Evolutionary conservation across 192 early-diverging fungal species (phyloP).

Genomic region (Thamnidium elegans): DNA sequence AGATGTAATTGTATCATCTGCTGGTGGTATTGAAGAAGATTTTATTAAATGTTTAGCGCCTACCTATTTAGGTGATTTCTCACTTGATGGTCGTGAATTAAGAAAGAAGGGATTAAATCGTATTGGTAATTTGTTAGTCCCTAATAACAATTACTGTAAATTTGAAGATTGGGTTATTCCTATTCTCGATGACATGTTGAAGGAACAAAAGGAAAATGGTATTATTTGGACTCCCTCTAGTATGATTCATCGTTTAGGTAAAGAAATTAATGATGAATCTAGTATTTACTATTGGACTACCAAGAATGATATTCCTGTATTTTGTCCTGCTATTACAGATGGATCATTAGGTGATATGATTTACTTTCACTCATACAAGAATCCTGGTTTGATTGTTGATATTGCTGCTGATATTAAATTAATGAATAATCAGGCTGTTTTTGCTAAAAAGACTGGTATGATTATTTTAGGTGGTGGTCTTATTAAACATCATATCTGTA

Average conservation of each 20-base stretch:
- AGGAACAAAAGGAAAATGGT: slow-evolving; percentile 84
- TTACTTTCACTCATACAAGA: slow-evolving; percentile 97
- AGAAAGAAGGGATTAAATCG: slow-evolving; percentile 91
- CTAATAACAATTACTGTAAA: slow-evolving; percentile 98
- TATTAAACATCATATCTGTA: slow-evolving; percentile 98
- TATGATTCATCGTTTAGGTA: slow-evolving; percentile 83
- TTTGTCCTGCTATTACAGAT: slow-evolving; percentile 96
- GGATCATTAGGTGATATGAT: slow-evolving; percentile 99
- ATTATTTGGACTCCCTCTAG: slow-evolving; percentile 90
- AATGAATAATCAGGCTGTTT: slow-evolving; percentile 93
- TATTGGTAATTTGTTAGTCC: slow-evolving; percentile 95
- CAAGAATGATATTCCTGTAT: slow-evolving; percentile 95
- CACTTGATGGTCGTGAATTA: slow-evolving; percentile 70
- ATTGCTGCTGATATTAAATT: slow-evolving; percentile 87
- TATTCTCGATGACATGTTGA: slow-evolving; percentile 87
- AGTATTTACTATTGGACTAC: slow-evolving; percentile 93
- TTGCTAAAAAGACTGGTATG: slow-evolving; percentile 94
- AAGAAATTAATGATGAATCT: slow-evolving; percentile 83
- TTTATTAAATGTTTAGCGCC: slow-evolving; percentile 95
- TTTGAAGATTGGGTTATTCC: slow-evolving; percentile 99
- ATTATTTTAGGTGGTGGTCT: slow-evolving; percentile 97
- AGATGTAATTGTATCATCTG: slow-evolving; percentile 86
- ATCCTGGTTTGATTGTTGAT: slow-evolving; percentile 91
- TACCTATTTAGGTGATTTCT: slow-evolving; percentile 85
- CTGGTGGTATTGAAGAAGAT: slow-evolving; percentile 97